Percentiles rank a stretch among this genome's conserved stretches.
These are phyloP conservation scores for Glutinoglossum americanum DNA, from an alignment of 495 filamentous ascomycete genomes.

Conservation along the genomic window DNA sequence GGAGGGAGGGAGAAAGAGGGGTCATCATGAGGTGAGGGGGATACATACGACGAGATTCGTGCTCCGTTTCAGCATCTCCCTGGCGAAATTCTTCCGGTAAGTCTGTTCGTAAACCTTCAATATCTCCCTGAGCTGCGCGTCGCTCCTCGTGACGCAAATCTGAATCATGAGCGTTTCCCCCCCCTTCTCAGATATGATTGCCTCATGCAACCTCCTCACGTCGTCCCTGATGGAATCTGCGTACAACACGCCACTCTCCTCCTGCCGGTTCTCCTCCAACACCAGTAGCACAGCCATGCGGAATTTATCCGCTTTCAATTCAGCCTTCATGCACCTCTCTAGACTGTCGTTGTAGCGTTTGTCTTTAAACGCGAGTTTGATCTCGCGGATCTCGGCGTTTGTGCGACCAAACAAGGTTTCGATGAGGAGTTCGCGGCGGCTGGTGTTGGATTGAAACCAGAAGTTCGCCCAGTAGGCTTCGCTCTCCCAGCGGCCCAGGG, in stretches of 20 bases:
- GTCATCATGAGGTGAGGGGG: too few relatives aligned
- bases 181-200: constrained; percentile 50
- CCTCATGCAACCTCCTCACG: constrained; percentile 16
- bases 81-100: constrained; percentile 5
- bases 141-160: constrained; percentile 59
- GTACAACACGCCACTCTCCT: constrained; percentile 35
- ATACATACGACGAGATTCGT: constrained; percentile 6
- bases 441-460: constrained; percentile 84
- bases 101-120: constrained; percentile 20
- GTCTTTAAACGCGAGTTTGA: constrained; percentile 84
- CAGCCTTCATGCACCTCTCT: constrained; percentile 67
- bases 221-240: constrained; percentile 13
- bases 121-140: constrained; percentile 26
- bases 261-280: constrained; percentile 62
- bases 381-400: constrained; percentile 67
- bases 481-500: constrained; percentile 76
- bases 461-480: constrained; percentile 98
- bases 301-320: constrained; percentile 88
- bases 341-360: constrained; percentile 77
- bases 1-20: constrained; percentile 1
- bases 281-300: constrained; percentile 71
- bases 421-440: constrained; percentile 69
- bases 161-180: constrained; percentile 82
- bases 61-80: constrained; percentile 4
- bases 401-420: constrained; percentile 76